Base-by-base conservation (phyloP, 1,139 yeast species). In the Starmera stellimalicola region DNA sequence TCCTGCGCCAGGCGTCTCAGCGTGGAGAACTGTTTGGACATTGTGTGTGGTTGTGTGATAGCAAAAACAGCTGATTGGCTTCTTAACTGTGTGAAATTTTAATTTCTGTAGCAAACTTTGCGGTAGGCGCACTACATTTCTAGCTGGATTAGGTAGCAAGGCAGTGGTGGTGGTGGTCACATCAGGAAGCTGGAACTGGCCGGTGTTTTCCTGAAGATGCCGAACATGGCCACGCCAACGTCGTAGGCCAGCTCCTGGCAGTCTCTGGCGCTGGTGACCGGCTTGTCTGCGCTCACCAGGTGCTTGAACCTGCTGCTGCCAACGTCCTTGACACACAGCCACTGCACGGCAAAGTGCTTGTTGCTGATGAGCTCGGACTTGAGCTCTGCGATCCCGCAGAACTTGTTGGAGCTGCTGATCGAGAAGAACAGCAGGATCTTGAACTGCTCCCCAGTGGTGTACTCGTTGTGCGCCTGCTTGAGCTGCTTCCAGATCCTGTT, bases 311-410 rank as follows among this genome's bases (percentile, higher is more conserved):
- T 51, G 33, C 55, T 58, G 44, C 73, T 73, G 26, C 72, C 69
- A 3, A 74, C 60, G 44, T 73, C 74, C 44, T 68, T 67, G 11
- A 69, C 58, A 18, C 62, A 46, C 11, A 68, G 45, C 80, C 81
- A 75, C 34, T 65, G 63, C 3, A 75, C 66, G 12, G 66, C 60
- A 43, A 74, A 75, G 0, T 67, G 56, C 11, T 18, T 12, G 8
- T 16, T 14, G 7, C 28, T 33, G 6, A 10, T 9, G 22, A 72
- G 47, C 20, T 52, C 50, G 8, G 62, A 54, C 6, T 50, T 54
- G 79, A 75, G 73, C 45, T 68, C 71, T 2, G 77, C 77, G n/a
- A 74, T 62, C 0, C 80, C 82, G 50, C 79, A 73, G 45, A 75
- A 75, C 41, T 63, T 65, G 0, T 80, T 77, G 18, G 77, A 70